phyloP scores from a whole-genome alignment of 208 protist species.

The Acanthamoeba lenticulata region DNA sequence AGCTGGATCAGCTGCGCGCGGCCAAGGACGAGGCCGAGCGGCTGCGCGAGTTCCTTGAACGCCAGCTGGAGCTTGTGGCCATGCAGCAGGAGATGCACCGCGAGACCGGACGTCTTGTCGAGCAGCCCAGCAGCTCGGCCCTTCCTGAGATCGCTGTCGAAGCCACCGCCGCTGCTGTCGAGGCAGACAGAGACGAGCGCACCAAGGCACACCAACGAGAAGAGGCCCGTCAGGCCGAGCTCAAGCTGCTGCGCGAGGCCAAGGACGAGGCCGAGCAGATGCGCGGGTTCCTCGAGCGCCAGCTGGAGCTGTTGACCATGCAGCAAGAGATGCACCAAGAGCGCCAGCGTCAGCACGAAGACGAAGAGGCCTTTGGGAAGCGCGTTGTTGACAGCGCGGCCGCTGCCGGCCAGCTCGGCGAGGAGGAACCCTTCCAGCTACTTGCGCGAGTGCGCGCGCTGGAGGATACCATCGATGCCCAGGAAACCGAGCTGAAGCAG shows the following conservation, averaged over 20 bases:
- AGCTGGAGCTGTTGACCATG: not conserved
- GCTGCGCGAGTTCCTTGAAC: not conserved
- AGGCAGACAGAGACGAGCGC: not conserved
- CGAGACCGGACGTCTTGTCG: not conserved
- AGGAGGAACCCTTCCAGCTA: no score
- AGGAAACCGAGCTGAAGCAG: not conserved
- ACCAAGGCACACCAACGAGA: no score
- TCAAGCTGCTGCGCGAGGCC: not conserved
- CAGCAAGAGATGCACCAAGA: not conserved
- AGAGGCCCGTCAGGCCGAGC: not conserved
- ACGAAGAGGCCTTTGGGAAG: not conserved
- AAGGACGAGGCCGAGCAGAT: not conserved
- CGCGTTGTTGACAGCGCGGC: not conserved
- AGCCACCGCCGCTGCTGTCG: not conserved
- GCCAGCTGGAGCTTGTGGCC: not conserved
- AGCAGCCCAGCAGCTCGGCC: no score
- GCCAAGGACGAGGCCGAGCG: no score
- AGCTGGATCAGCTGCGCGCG: no score
- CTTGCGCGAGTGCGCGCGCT: no score
- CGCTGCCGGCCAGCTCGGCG: no score
- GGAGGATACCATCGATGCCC: no score
- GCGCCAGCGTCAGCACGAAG: no score
- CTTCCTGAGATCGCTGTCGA: not conserved
- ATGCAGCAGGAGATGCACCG: not conserved
- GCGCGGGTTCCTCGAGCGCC: not conserved